Evolutionary conservation across 257 asterid genomes (phyloP).

Genomic region (Leptodermis oblonga): DNA sequence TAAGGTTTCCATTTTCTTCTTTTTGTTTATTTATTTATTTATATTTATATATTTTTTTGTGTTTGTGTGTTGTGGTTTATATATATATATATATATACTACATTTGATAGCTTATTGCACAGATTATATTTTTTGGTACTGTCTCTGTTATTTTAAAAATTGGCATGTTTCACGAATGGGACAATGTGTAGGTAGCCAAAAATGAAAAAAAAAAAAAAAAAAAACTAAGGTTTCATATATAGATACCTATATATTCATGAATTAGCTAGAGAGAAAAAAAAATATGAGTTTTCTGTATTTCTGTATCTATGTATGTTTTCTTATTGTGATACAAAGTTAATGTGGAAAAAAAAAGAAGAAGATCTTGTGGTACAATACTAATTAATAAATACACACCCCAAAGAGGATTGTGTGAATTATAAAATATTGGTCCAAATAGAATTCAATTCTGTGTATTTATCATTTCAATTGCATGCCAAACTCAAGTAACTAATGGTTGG

Average conservation of each 20-base stretch:
- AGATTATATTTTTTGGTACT: neutral
- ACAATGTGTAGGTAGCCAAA: neutral
- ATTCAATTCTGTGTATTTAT: neutral
- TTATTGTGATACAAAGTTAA: too few relatives aligned
- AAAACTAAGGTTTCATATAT: too few relatives aligned
- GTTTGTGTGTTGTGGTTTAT: too few relatives aligned
- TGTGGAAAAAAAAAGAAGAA: too few relatives aligned
- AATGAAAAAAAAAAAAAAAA: too few relatives aligned
- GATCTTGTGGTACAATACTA: too few relatives aligned
- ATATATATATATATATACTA: neutral
- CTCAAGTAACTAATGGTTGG: neutral
- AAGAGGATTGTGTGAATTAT: neutral
- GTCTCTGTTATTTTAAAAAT: too few relatives aligned
- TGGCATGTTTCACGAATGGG: neutral
- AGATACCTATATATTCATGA: too few relatives aligned
- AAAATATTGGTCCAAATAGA: neutral
- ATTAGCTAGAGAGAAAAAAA: too few relatives aligned
- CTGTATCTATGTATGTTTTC: too few relatives aligned
- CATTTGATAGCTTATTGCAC: neutral
- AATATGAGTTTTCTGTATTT: too few relatives aligned
- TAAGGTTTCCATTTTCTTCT: constrained; percentile 23
- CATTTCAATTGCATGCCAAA: neutral
- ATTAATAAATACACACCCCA: neutral
- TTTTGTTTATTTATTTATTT: neutral
- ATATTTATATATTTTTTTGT: too few relatives aligned